Evolutionary conservation across 352 stramenopile genomes (phyloP).

Genomic region (Phytophthora kernoviae): DNA sequence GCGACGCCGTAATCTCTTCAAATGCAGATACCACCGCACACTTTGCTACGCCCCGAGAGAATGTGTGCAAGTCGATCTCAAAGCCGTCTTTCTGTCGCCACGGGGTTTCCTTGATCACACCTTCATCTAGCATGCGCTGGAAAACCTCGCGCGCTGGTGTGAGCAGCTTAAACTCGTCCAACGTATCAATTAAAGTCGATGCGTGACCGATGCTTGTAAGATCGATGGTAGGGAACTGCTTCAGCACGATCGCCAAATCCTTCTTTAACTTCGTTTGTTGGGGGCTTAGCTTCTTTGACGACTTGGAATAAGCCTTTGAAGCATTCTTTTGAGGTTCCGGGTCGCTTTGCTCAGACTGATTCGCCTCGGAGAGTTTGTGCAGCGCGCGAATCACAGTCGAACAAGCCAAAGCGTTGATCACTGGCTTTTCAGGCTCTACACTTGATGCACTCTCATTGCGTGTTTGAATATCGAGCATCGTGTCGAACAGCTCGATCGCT

Average conservation of each 20-base stretch:
- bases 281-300: conserved; percentile 11
- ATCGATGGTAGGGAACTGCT: conserved; percentile 44
- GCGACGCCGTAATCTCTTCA: conserved; percentile 39
- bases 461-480: conserved; percentile 46
- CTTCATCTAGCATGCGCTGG: conserved; percentile 49
- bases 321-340: conserved; percentile 1
- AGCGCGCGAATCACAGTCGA: conserved; percentile 53
- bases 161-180: conserved; percentile 59
- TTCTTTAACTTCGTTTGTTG: conserved; percentile 35
- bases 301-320: not conserved
- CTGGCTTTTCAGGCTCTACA: conserved; percentile 5
- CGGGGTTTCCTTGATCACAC: conserved; percentile 42
- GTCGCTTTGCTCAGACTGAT: conserved; percentile 9
- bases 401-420: conserved; percentile 60
- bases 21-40: conserved; percentile 73
- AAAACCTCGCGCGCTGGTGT: conserved; percentile 53
- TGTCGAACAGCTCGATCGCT: conserved; percentile 63
- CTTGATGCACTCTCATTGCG: conserved; percentile 16
- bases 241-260: conserved; percentile 52
- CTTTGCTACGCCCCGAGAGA: conserved; percentile 68
- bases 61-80: conserved; percentile 75
- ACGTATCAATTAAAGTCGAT: conserved; percentile 62
- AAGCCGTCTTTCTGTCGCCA: conserved; percentile 65
- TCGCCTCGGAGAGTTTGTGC: conserved; percentile 34
- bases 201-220: conserved; percentile 50